phyloP scores from a whole-genome alignment of 345 rosid species.

The Populus simonii region DNA sequence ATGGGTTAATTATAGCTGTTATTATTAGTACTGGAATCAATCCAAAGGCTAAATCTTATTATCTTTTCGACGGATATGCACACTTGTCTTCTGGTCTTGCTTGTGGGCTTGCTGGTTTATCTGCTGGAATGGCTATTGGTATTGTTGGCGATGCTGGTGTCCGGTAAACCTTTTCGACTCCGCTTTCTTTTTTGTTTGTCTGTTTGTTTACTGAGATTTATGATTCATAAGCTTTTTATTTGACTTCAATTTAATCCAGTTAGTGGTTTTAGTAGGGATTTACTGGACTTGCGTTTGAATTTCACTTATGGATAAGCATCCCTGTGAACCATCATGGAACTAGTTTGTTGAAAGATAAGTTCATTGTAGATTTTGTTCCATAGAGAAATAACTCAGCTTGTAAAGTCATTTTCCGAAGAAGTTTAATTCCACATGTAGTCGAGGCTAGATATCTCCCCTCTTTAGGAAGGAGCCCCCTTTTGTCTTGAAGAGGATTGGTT shows the following conservation, averaged over 20 bases:
- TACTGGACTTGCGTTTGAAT: neutral
- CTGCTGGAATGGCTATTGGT: slow-evolving; percentile 33
- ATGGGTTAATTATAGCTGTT: slow-evolving; percentile 27
- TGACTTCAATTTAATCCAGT: neutral
- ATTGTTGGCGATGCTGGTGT: slow-evolving; percentile 29
- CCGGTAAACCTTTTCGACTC: slow-evolving; percentile 7
- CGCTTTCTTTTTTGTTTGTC: neutral
- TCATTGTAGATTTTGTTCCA: no score
- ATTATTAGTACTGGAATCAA: slow-evolving; percentile 29
- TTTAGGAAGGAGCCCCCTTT: neutral
- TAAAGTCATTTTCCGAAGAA: neutral
- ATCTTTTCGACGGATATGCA: slow-evolving; percentile 26
- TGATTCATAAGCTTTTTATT: neutral
- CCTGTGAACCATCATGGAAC: neutral
- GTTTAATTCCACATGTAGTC: neutral
- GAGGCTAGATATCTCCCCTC: neutral
- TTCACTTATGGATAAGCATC: neutral
- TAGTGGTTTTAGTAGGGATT: no score
- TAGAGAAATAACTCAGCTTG: neutral
- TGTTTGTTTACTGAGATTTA: neutral
- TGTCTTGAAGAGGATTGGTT: neutral
- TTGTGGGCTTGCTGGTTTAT: slow-evolving; percentile 27
- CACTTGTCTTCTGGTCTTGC: slow-evolving; percentile 27
- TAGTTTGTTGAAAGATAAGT: no score
- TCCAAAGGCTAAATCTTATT: slow-evolving; percentile 26